Evolutionary conservation across 2,329 filamentous ascomycete genomes (phyloP).

Genomic region (Neonectria sp.): DNA sequence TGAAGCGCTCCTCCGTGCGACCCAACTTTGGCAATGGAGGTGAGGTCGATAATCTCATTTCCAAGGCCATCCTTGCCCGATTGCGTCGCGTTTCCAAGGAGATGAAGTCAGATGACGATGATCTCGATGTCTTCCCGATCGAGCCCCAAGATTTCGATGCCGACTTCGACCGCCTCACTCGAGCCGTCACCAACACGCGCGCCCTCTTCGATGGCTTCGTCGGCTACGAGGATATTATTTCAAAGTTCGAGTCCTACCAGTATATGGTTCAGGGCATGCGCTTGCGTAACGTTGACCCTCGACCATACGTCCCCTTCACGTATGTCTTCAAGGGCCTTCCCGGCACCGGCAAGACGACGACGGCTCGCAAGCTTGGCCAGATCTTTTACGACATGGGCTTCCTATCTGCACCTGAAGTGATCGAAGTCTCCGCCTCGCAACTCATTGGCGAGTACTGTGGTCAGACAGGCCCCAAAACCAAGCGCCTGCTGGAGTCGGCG

Average conservation of each 20-base stretch:
- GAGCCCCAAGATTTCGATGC: slow-evolving; percentile 68
- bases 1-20: slow-evolving; percentile 73
- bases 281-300: slow-evolving; percentile 66
- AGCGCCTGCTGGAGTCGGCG: slow-evolving; percentile 70
- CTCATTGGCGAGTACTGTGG: slow-evolving; percentile 78
- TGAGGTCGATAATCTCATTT: slow-evolving; percentile 73
- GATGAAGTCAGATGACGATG: slow-evolving; percentile 36
- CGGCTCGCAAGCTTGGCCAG: slow-evolving; percentile 78
- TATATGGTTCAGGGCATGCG: slow-evolving; percentile 67
- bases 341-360: slow-evolving; percentile 81
- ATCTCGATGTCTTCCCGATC: slow-evolving; percentile 42
- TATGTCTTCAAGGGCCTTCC: slow-evolving; percentile 77
- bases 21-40: slow-evolving; percentile 84
- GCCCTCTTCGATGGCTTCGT: slow-evolving; percentile 73
- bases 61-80: slow-evolving; percentile 44
- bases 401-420: slow-evolving; percentile 71
- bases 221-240: slow-evolving; percentile 70
- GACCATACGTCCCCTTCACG: slow-evolving; percentile 71
- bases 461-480: slow-evolving; percentile 77
- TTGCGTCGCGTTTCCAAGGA: slow-evolving; percentile 45
- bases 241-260: slow-evolving; percentile 70
- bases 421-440: slow-evolving; percentile 78
- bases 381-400: slow-evolving; percentile 83
- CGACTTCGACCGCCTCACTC: slow-evolving; percentile 66
- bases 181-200: slow-evolving; percentile 59